phyloP scores from a whole-genome alignment of 805 yeast genomes.

The Naumovozyma baii region DNA sequence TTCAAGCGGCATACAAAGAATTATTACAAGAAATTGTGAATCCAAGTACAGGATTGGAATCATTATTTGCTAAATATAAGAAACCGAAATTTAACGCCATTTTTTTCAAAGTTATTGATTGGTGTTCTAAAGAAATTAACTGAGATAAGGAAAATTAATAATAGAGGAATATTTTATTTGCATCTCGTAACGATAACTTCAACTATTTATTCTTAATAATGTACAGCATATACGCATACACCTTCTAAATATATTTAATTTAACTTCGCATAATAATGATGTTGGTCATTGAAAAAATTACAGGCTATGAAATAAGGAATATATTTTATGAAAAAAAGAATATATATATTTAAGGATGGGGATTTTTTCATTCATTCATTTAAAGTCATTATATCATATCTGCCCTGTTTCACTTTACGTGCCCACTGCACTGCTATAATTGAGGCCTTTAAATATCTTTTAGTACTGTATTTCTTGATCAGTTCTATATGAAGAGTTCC shows the following conservation, averaged over 20 bases:
- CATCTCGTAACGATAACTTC: not conserved
- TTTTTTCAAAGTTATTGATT: constrained; percentile 10
- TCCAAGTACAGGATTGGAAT: constrained; percentile 25
- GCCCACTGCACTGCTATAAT: constrained; percentile 75
- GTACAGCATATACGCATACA: not conserved
- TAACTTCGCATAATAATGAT: too few species aligned
- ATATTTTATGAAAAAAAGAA: not conserved
- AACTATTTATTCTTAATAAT: not conserved
- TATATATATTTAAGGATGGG: too few species aligned
- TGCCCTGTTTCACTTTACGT: constrained; percentile 35
- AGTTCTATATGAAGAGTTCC: constrained; percentile 84
- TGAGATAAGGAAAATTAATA: not conserved
- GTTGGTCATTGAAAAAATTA: too few species aligned
- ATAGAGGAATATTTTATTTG: not conserved
- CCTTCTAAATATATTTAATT: not conserved
- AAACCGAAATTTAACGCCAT: constrained; percentile 15
- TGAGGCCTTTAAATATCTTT: constrained; percentile 74
- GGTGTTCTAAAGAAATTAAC: constrained; percentile 9
- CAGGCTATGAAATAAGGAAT: too few species aligned
- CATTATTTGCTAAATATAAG: constrained; percentile 18
- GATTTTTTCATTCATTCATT: constrained; percentile 11
- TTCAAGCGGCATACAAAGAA: constrained; percentile 13
- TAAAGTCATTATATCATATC: constrained; percentile 26
- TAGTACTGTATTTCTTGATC: constrained; percentile 79
- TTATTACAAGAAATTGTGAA: constrained; percentile 23